These are phyloP conservation scores for Chromera velia DNA, from an alignment of 73 alveolate genomes.

Conservation along the genomic window DNA sequence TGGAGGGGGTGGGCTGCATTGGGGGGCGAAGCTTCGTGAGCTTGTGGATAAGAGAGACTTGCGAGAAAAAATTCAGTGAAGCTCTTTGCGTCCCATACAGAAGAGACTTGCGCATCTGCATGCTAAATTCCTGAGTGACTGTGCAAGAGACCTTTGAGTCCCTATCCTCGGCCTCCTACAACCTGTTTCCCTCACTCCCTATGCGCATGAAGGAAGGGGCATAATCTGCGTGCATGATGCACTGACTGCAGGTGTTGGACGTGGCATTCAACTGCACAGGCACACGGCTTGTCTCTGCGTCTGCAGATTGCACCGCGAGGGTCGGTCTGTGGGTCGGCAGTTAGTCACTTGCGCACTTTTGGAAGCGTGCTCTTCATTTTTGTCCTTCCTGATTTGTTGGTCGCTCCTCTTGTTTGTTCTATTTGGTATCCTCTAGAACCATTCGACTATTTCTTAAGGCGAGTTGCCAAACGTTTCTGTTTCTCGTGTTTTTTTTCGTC, in stretches of 20 bases:
- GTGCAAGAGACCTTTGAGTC: constrained; percentile 15
- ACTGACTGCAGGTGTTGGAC: constrained; percentile 90
- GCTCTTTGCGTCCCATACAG: too few species aligned
- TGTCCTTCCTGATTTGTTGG: too few species aligned
- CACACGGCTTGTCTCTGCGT: constrained; percentile 94
- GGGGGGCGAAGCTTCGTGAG: neutral
- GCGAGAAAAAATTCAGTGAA: constrained; percentile 83
- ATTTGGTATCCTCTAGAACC: too few species aligned
- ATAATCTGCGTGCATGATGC: constrained; percentile 91
- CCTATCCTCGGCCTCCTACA: neutral
- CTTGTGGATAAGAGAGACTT: constrained; percentile 55
- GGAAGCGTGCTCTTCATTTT: neutral
- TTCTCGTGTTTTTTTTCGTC: too few species aligned
- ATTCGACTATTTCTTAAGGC: too few species aligned
- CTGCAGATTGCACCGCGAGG: constrained; percentile 91
- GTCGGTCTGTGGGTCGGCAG: constrained; percentile 14
- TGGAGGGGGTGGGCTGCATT: too few species aligned
- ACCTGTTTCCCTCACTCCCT: constrained; percentile 95
- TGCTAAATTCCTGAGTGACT: constrained; percentile 84
- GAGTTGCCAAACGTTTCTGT: too few species aligned
- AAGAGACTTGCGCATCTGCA: too few species aligned
- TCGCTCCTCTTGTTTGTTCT: too few species aligned
- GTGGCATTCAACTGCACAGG: constrained; percentile 90
- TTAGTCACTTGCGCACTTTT: neutral
- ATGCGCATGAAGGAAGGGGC: constrained; percentile 87